phyloP scores from a whole-genome alignment of 2,329 filamentous ascomycete genomes.

The Zopfia rhizophila region DNA sequence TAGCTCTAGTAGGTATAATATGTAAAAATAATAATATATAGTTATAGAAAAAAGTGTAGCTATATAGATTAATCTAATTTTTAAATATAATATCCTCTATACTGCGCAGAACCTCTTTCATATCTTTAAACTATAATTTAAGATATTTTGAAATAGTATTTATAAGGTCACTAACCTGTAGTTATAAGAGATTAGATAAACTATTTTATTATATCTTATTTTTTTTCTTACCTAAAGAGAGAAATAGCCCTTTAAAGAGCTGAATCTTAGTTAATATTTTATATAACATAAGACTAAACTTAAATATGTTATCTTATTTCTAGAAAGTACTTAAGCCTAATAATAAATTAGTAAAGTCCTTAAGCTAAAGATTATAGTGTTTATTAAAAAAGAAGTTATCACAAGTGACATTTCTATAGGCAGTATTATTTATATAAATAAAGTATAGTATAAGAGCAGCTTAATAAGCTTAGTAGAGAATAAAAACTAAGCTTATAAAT shows the following conservation, averaged over 20 bases:
- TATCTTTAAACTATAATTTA: too few relatives aligned
- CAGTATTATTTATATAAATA: constrained; percentile 4
- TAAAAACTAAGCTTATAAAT: too few relatives aligned
- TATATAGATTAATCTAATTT: too few relatives aligned
- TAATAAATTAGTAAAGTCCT: constrained; percentile 3
- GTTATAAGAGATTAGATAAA: not conserved
- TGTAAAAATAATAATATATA: too few relatives aligned
- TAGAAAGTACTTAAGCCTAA: not conserved
- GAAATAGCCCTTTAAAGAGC: constrained; percentile 6
- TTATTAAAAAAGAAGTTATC: constrained; percentile 7
- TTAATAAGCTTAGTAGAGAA: constrained; percentile 1
- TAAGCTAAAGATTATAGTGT: constrained; percentile 5
- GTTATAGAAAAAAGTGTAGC: too few relatives aligned
- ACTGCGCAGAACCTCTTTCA: too few relatives aligned
- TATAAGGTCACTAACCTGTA: too few relatives aligned
- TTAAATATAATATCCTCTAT: too few relatives aligned
- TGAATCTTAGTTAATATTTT: constrained; percentile 3
- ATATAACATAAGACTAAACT: constrained; percentile 5
- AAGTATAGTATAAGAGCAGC: constrained; percentile 2
- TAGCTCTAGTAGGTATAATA: too few relatives aligned
- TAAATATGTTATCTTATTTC: constrained; percentile 3
- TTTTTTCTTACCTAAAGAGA: not conserved
- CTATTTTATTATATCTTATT: not conserved
- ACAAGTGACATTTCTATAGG: constrained; percentile 4
- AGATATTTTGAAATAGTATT: too few relatives aligned